phyloP scores from a whole-genome alignment of 495 filamentous ascomycete genomes.

The Penicillium argentinense region DNA sequence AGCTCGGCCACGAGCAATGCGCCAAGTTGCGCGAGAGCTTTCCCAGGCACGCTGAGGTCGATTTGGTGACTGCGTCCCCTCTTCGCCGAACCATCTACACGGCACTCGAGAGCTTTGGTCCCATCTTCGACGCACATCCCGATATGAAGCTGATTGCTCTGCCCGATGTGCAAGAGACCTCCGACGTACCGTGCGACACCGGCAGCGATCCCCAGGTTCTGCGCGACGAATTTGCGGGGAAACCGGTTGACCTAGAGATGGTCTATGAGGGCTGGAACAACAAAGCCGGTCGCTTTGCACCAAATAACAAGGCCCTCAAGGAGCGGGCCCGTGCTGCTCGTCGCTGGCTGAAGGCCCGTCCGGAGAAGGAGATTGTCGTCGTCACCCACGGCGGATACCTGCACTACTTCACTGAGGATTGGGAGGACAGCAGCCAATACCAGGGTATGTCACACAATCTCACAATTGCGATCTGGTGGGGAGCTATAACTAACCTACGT shows the following conservation, averaged over 20 bases:
- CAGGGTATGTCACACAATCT: slow-evolving; percentile 42
- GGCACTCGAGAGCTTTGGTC: slow-evolving; percentile 66
- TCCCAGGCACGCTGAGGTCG: slow-evolving; percentile 61
- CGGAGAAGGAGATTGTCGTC: slow-evolving; percentile 63
- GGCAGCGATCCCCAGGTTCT: slow-evolving; percentile 59
- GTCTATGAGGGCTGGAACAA: slow-evolving; percentile 68
- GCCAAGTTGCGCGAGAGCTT: slow-evolving; percentile 58
- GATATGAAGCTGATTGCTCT: slow-evolving; percentile 63
- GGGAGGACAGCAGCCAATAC: slow-evolving; percentile 59
- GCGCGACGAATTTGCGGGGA: slow-evolving; percentile 60
- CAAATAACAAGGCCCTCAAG: slow-evolving; percentile 57
- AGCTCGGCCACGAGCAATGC: slow-evolving; percentile 77
- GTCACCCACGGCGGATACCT: slow-evolving; percentile 72
- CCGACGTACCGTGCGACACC: slow-evolving; percentile 74
- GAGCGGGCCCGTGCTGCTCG: slow-evolving; percentile 65
- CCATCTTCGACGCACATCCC: slow-evolving; percentile 46
- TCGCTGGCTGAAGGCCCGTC: slow-evolving; percentile 59
- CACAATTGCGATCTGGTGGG: background rate
- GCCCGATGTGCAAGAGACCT: slow-evolving; percentile 81
- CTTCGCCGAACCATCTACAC: slow-evolving; percentile 84
- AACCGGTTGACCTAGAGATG: slow-evolving; percentile 60
- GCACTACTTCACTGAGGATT: slow-evolving; percentile 83
- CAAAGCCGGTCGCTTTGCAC: slow-evolving; percentile 63
- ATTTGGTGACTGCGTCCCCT: slow-evolving; percentile 77
- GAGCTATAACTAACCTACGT: background rate